A percentile compares a stretch with the other conserved stretches of the same genome.
Evolutionary conservation across 306 rosid genomes (phyloP).

Genomic region (Trifolium subterraneum): DNA sequence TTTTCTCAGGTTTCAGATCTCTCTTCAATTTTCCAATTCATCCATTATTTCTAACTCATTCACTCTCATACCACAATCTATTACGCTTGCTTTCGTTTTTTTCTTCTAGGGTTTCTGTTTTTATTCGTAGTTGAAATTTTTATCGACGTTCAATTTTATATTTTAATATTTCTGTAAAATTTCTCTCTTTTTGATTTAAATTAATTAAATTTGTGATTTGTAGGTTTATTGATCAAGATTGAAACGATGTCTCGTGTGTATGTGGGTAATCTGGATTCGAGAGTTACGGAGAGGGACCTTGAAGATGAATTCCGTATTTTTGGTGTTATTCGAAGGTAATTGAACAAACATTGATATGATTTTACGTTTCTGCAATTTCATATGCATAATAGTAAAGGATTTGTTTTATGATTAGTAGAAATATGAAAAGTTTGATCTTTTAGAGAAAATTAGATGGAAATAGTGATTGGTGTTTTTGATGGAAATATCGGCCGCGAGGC

Average conservation of each 20-base stretch:
- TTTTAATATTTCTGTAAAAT: background rate
- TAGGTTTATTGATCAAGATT: conserved; percentile 41
- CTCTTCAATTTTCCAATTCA: background rate
- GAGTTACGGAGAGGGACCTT: conserved; percentile 93
- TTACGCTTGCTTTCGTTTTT: background rate
- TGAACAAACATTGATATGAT: background rate
- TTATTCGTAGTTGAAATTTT: background rate
- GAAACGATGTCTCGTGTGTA: conserved; percentile 90
- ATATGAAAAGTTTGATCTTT: background rate
- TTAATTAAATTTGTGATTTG: conserved; percentile 1
- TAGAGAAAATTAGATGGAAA: background rate
- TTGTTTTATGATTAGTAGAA: background rate
- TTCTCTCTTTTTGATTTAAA: background rate
- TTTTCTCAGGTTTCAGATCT: conserved; percentile 14
- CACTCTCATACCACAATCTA: background rate
- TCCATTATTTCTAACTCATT: background rate
- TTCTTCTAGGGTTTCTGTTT: background rate
- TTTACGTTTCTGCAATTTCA: background rate
- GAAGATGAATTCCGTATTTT: conserved; percentile 94
- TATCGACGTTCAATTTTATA: background rate
- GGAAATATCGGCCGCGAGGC: no score
- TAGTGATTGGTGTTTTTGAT: background rate
- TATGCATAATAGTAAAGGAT: background rate
- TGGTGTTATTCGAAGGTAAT: conserved; percentile 93
- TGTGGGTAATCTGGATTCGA: conserved; percentile 88